A percentile compares a stretch with the other conserved stretches of the same genome.
These are phyloP conservation scores for Leccinum boreale DNA, from an alignment of 768 basidiomycete genomes.

Conservation along the genomic window DNA sequence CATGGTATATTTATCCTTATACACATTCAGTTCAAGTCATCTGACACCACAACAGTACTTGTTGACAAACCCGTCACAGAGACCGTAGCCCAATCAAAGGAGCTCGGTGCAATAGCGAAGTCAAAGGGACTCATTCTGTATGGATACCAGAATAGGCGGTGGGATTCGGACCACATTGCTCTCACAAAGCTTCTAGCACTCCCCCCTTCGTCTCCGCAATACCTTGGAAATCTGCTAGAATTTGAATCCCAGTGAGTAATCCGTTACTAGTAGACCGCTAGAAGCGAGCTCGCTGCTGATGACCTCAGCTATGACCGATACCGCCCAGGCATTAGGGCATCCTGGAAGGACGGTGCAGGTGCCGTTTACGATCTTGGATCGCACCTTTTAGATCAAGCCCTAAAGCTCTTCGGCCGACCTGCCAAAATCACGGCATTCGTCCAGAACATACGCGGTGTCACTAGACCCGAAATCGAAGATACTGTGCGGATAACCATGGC, in stretches of 20 bases:
- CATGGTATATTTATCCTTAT: conserved; percentile 47
- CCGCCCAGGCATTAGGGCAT: conserved; percentile 58
- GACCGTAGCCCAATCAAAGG: conserved; percentile 52
- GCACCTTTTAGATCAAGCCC: conserved; percentile 76
- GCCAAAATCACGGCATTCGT: conserved; percentile 63
- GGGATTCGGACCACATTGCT: conserved; percentile 76
- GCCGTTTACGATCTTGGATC: conserved; percentile 75
- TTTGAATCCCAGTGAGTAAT: conserved; percentile 69
- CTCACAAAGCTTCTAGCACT: conserved; percentile 56
- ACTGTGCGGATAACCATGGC: conserved; percentile 38
- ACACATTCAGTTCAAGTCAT: not conserved
- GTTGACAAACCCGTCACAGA: conserved; percentile 80
- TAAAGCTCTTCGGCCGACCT: conserved; percentile 76
- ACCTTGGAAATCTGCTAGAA: conserved; percentile 61
- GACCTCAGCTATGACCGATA: conserved; percentile 67
- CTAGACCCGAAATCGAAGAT: conserved; percentile 64
- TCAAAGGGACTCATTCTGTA: conserved; percentile 62
- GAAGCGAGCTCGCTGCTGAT: not conserved
- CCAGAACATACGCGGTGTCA: conserved; percentile 66
- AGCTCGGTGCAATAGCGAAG: conserved; percentile 58
- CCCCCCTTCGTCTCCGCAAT: conserved; percentile 47
- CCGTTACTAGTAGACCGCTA: not conserved
- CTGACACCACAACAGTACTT: conserved; percentile 45
- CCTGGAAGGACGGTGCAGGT: conserved; percentile 80
- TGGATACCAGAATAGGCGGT: conserved; percentile 72